Conservation (phyloP, 306 rosid species). For the Castanea crenata region DNA sequence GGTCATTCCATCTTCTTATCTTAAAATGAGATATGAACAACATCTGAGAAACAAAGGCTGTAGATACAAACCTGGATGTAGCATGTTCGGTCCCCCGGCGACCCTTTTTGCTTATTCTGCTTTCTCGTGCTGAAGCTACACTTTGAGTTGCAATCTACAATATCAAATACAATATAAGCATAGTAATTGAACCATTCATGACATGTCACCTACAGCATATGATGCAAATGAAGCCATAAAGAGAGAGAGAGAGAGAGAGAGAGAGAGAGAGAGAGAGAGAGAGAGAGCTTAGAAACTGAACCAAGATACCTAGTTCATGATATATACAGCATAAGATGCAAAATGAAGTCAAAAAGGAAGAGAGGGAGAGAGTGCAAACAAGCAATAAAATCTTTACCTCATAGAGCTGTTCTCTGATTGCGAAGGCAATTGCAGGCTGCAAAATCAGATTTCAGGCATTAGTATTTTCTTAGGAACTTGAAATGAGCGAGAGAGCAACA, state of each 20-base stretch:
- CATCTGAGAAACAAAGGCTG: not conserved
- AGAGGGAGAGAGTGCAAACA: slow-evolving; percentile 5
- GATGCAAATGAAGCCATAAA: not conserved
- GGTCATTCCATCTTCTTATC: not conserved
- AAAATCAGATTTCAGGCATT: slow-evolving; percentile 24
- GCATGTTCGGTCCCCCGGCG: slow-evolving; percentile 70
- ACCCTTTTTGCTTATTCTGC: slow-evolving; percentile 88
- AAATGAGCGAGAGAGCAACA: not conserved
- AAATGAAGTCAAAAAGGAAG: too few species aligned
- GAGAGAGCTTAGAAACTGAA: not conserved
- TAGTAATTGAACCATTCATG: not conserved
- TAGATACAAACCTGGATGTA: slow-evolving; percentile 55
- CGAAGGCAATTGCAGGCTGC: slow-evolving; percentile 91
- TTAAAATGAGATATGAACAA: not conserved
- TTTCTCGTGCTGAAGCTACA: slow-evolving; percentile 87
- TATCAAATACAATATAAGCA: slow-evolving; percentile 7
- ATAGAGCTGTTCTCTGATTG: slow-evolving; percentile 84
- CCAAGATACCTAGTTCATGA: too few species aligned
- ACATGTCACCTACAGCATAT: not conserved
- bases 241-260: not conserved
- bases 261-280: not conserved
- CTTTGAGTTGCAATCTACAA: slow-evolving; percentile 81
- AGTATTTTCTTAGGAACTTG: slow-evolving; percentile 9
- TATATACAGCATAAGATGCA: too few species aligned
- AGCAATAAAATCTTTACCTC: slow-evolving; percentile 50